phyloP scores from a whole-genome alignment of 139 green algal genomes.

The Pleodorina starrii region DNA sequence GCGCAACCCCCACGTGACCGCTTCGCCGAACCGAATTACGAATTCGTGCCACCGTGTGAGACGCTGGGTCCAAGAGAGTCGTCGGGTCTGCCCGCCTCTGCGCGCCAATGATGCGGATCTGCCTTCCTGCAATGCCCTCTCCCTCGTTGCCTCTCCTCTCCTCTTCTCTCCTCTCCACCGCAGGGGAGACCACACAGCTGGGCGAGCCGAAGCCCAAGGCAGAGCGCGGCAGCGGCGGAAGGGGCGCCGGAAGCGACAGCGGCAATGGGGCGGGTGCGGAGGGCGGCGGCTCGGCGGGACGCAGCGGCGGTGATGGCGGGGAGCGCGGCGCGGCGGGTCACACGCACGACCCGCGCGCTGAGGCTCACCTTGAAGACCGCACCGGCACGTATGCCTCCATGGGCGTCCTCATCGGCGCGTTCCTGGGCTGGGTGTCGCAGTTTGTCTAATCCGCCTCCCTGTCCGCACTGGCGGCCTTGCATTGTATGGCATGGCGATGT shows the following conservation, averaged over 20 bases:
- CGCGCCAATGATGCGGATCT: too few relatives aligned
- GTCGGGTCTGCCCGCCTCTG: too few relatives aligned
- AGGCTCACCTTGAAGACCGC: constrained; percentile 52
- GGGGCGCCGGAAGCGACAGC: not conserved
- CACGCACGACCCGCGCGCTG: constrained; percentile 20
- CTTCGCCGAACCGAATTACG: too few relatives aligned
- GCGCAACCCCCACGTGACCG: too few relatives aligned
- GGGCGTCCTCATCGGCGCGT: constrained; percentile 35
- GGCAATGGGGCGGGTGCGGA: not conserved
- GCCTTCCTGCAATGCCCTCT: too few relatives aligned
- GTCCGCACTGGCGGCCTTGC: too few relatives aligned
- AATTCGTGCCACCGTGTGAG: too few relatives aligned
- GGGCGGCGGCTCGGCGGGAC: not conserved
- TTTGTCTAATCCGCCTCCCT: constrained; percentile 60
- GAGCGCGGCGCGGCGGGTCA: not conserved
- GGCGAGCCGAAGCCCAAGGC: constrained; percentile 50
- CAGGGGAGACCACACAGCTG: constrained; percentile 59
- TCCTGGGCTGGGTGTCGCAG: constrained; percentile 62
- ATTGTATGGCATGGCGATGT: too few relatives aligned
- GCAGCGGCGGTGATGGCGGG: not conserved
- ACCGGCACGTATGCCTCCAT: constrained; percentile 57
- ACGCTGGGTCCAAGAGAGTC: too few relatives aligned
- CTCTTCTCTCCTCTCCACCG: too few relatives aligned
- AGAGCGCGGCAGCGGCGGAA: not conserved
- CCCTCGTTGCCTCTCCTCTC: too few relatives aligned